These are phyloP conservation scores for Penicillium palitans DNA, from an alignment of 2,329 filamentous ascomycete species.

Conservation along the genomic window DNA sequence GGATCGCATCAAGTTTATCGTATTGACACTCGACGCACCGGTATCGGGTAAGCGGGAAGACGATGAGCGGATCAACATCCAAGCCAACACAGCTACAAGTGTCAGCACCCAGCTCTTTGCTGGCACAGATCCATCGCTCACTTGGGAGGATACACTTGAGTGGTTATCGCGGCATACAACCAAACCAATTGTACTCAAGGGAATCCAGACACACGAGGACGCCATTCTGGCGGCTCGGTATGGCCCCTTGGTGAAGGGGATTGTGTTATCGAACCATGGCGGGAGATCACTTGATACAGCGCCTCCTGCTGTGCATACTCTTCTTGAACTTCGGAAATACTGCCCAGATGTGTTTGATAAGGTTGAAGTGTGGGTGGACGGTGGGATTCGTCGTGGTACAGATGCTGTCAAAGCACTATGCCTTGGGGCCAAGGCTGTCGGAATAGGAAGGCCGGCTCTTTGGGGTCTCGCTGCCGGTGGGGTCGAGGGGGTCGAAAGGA, in stretches of 20 bases:
- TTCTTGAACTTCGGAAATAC: conserved; percentile 74
- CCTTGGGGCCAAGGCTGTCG: not conserved
- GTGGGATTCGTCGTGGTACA: not conserved
- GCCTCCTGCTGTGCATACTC: conserved; percentile 69
- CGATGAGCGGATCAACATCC: not conserved
- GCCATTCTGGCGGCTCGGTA: conserved; percentile 74
- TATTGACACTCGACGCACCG: conserved; percentile 4
- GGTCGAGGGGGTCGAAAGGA: conserved; percentile 71
- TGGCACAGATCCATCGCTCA: conserved; percentile 82
- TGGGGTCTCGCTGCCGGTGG: conserved; percentile 16
- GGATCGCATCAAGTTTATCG: not conserved
- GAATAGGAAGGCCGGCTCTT: not conserved
- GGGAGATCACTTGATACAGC: conserved; percentile 65
- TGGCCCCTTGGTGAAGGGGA: conserved; percentile 72
- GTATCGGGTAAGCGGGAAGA: conserved; percentile 6
- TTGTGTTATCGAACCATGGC: conserved; percentile 38
- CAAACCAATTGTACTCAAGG: conserved; percentile 88
- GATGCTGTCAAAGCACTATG: not conserved
- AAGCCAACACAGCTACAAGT: conserved; percentile 53
- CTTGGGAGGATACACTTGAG: conserved; percentile 76
- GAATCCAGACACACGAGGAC: conserved; percentile 93
- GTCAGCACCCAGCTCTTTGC: conserved; percentile 81
- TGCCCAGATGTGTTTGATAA: conserved; percentile 63
- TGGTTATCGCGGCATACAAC: conserved; percentile 81
- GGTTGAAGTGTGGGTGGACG: not conserved